phyloP scores from a whole-genome alignment of 192 early-diverging fungal genomes.

The Glomus cerebriforme region DNA sequence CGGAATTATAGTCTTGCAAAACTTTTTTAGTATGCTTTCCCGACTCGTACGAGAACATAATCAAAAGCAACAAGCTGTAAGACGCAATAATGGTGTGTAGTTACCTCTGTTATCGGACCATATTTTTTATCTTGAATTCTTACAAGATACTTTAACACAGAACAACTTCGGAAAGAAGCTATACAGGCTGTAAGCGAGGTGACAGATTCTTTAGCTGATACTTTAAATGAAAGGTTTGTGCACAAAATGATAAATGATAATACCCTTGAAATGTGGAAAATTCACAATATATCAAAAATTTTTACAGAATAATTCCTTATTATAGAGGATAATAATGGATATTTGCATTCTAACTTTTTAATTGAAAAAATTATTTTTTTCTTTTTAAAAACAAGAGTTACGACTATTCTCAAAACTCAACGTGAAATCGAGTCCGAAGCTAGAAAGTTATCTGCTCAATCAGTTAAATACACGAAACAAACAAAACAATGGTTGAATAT shows the following conservation, averaged over 20 bases:
- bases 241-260: not conserved
- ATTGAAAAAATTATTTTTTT: not conserved
- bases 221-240: slow-evolving; percentile 56
- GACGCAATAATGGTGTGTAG: slow-evolving; percentile 55
- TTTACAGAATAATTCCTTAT: too few relatives aligned
- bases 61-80: slow-evolving; percentile 54
- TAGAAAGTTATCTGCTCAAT: slow-evolving; percentile 51
- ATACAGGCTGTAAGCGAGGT: slow-evolving; percentile 48
- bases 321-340: not conserved
- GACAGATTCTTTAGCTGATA: slow-evolving; percentile 60
- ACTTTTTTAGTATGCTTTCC: slow-evolving; percentile 37
- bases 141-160: slow-evolving; percentile 39
- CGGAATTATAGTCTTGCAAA: too few relatives aligned
- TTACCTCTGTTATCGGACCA: not conserved
- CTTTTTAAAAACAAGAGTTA: slow-evolving; percentile 42
- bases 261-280: not conserved
- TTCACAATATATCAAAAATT: too few relatives aligned
- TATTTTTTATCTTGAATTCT: not conserved
- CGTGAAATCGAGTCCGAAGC: slow-evolving; percentile 67
- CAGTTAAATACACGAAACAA: slow-evolving; percentile 56
- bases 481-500: slow-evolving; percentile 79
- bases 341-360: not conserved
- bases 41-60: slow-evolving; percentile 61
- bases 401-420: slow-evolving; percentile 62
- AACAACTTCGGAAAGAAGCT: slow-evolving; percentile 61